Percentiles rank a stretch among this genome's conserved stretches.
These are phyloP conservation scores for Kodamaea sp. DNA, from an alignment of 1,139 yeast genomes.

Conservation along the genomic window DNA sequence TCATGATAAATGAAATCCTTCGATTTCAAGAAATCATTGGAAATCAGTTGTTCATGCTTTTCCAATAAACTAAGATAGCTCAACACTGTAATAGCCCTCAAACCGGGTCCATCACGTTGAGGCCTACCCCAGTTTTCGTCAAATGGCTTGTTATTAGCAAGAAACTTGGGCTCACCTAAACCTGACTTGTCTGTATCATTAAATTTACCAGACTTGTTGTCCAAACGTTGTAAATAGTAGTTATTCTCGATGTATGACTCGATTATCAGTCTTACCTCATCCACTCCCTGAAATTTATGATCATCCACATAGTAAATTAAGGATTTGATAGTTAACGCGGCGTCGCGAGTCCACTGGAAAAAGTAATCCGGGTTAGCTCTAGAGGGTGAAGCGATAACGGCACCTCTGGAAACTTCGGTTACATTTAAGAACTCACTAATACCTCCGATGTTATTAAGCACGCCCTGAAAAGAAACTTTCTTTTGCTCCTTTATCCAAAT, in stretches of 20 bases:
- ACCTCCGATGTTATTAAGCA: constrained; percentile 68
- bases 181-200: constrained; percentile 46
- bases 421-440: constrained; percentile 24
- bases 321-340: constrained; percentile 77
- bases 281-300: constrained; percentile 18
- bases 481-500: constrained; percentile 59
- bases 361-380: constrained; percentile 68
- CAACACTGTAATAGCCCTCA: constrained; percentile 66
- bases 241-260: constrained; percentile 65
- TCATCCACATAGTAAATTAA: constrained; percentile 57
- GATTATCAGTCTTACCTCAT: constrained; percentile 36
- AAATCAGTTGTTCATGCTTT: constrained; percentile 27
- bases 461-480: constrained; percentile 50
- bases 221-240: constrained; percentile 58
- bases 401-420: constrained; percentile 59
- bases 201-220: constrained; percentile 70
- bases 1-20: constrained; percentile 44
- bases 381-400: constrained; percentile 85
- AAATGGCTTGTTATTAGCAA: constrained; percentile 64
- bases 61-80: constrained; percentile 52
- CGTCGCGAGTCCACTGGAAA: constrained; percentile 90
- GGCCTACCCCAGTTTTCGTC: constrained; percentile 87
- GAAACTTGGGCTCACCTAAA: constrained; percentile 88
- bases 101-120: constrained; percentile 92
- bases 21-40: constrained; percentile 24